Evolutionary conservation across 2,329 filamentous ascomycete species (phyloP), one percentile per base, ranked within the genome.

Genomic region (Raffaelea ambrosiae): DNA sequence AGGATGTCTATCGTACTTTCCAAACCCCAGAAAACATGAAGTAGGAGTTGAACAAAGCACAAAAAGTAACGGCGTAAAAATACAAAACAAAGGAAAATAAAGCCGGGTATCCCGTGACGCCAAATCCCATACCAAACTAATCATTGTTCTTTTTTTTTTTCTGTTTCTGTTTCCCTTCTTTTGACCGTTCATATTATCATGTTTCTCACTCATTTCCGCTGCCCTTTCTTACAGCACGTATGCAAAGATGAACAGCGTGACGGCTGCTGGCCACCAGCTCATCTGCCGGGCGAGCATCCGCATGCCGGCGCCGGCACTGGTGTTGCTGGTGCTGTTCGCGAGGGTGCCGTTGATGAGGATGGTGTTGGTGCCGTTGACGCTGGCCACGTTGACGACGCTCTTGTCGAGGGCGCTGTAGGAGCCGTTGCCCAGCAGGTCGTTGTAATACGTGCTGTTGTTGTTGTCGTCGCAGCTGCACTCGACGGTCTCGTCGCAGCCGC

Each of bases 261-360:
- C 66, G 3, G 67, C 61, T 2, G 69, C 65, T 0, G 76, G 74
- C 75, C 73, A 78, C 61, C 69, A 71, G 23, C 74, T 75, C 4
- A 67, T 60, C 1, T 65, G 55, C 50, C 69, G 59, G 3, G 66
- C 56, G 2, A 54, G 54, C 13, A 53, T 55, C 52, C 69, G 52
- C 26, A 63, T 58, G 19, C 54, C 66, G n/a, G 64, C 66, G 19
- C 54, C 62, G 36, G 51, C 54, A 40, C 58, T 58, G 8, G 70
- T 61, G 43, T 65, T 61, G 1, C 70, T 69, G 14, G 61, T 65
- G 43, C 78, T 79, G 55, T 85, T 84, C 26, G 81, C 77, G 3
- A 91, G 67, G 0, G 83, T 86, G n/a, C 87, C 87, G 61, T 89
- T 88, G 60, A 91, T 67, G 26, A 86, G 69, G 35, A 93, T 74